Percentiles rank a stretch among this genome's conserved stretches.
These are phyloP conservation scores for Suillus luteus DNA, from an alignment of 768 basidiomycete species.

Conservation along the genomic window DNA sequence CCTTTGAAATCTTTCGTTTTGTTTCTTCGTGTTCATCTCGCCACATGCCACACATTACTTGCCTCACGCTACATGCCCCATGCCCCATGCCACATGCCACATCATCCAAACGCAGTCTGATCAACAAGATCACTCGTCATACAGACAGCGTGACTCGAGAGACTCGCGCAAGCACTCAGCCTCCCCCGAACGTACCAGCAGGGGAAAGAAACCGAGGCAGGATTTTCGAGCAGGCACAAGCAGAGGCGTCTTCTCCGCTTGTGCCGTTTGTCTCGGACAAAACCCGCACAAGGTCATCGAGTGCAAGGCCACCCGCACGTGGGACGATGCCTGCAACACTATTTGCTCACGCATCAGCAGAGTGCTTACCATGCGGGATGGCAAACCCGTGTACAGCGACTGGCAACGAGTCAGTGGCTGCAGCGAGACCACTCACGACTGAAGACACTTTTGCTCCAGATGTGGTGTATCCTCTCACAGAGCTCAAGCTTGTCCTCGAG, in stretches of 20 bases:
- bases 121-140: not conserved
- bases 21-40: too few species aligned
- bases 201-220: not conserved
- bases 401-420: constrained; percentile 14
- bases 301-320: constrained; percentile 23
- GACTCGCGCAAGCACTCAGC: not conserved
- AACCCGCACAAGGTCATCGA: constrained; percentile 26
- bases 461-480: constrained; percentile 10
- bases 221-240: not conserved
- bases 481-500: constrained; percentile 14
- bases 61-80: not conserved
- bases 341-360: constrained; percentile 21
- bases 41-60: not conserved
- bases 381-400: constrained; percentile 17
- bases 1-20: too few species aligned
- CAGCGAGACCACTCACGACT: not conserved
- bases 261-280: constrained; percentile 38
- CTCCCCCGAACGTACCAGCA: not conserved
- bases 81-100: not conserved
- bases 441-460: constrained; percentile 17
- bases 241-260: constrained; percentile 14
- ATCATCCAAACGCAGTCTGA: not conserved
- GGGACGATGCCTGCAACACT: constrained; percentile 24
- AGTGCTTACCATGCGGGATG: not conserved
- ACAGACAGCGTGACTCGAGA: not conserved